These are phyloP conservation scores for Xerocomus minutiporus DNA, from an alignment of 1,284 basidiomycete genomes.

Conservation along the genomic window DNA sequence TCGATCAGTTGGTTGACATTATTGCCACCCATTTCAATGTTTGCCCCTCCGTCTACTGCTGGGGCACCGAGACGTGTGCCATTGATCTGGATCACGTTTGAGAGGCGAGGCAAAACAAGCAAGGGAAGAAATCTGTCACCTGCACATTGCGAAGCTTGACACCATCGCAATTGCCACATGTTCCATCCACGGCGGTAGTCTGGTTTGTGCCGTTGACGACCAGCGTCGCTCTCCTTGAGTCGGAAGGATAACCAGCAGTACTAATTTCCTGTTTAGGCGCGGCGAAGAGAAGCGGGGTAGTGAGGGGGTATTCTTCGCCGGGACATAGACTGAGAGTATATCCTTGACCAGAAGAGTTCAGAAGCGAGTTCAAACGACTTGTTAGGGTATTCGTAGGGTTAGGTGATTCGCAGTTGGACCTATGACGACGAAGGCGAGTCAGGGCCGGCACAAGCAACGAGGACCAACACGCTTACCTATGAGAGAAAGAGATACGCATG, in stretches of 20 bases:
- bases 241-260: conserved; percentile 68
- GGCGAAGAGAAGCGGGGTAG: conserved; percentile 60
- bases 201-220: conserved; percentile 60
- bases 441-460: background rate
- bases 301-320: conserved; percentile 54
- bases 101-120: conserved; percentile 33
- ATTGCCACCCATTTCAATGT: conserved; percentile 74
- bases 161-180: conserved; percentile 52
- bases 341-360: conserved; percentile 61
- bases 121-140: conserved; percentile 35
- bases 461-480: conserved; percentile 6
- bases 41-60: conserved; percentile 59
- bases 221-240: conserved; percentile 48
- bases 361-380: conserved; percentile 60
- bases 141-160: conserved; percentile 68
- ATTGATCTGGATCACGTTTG: conserved; percentile 48
- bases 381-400: conserved; percentile 63
- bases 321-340: conserved; percentile 67
- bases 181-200: conserved; percentile 67
- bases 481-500: conserved; percentile 10
- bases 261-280: conserved; percentile 72
- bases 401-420: conserved; percentile 43
- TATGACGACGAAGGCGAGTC: conserved; percentile 5
- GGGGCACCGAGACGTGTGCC: conserved; percentile 53
- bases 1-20: conserved; percentile 66